Conservation (phyloP, 768 basidiomycete genomes). For the Mycena chlorophos region DNA sequence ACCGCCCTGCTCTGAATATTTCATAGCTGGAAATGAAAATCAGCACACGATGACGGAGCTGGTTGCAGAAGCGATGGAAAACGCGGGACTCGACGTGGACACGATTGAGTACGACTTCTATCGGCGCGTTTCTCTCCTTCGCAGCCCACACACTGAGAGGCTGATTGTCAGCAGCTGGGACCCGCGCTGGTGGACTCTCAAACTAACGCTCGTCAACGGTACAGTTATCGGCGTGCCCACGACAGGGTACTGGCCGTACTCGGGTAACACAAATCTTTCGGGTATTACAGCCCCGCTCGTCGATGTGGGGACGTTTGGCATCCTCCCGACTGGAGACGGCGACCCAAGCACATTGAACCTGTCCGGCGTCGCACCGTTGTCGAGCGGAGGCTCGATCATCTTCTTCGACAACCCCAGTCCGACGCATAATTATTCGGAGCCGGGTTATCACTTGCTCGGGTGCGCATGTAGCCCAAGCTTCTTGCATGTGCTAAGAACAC, state of each 20-base stretch:
- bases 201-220: slow-evolving; percentile 29
- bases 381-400: slow-evolving; percentile 21
- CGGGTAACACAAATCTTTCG: slow-evolving; percentile 26
- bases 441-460: slow-evolving; percentile 32
- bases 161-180: slow-evolving; percentile 29
- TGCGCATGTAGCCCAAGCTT: slow-evolving; percentile 6
- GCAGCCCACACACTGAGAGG: background rate
- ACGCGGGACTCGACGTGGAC: slow-evolving; percentile 28
- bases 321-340: slow-evolving; percentile 21
- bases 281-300: slow-evolving; percentile 30
- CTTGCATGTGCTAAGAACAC: background rate
- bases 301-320: slow-evolving; percentile 29
- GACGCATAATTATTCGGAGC: slow-evolving; percentile 31
- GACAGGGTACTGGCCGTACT: slow-evolving; percentile 35
- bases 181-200: slow-evolving; percentile 35
- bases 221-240: slow-evolving; percentile 30
- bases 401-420: slow-evolving; percentile 36
- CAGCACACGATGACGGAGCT: slow-evolving; percentile 29
- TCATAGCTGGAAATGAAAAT: slow-evolving; percentile 33
- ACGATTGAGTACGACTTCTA: slow-evolving; percentile 29
- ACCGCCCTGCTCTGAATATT: background rate
- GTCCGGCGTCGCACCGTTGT: slow-evolving; percentile 13
- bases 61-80: slow-evolving; percentile 25
- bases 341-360: slow-evolving; percentile 27
- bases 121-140: slow-evolving; percentile 23